A percentile compares a stretch with the other conserved stretches of the same genome.
Conservation (phyloP, 495 filamentous ascomycete genomes). For the Daldinia bambusicola region DNA sequence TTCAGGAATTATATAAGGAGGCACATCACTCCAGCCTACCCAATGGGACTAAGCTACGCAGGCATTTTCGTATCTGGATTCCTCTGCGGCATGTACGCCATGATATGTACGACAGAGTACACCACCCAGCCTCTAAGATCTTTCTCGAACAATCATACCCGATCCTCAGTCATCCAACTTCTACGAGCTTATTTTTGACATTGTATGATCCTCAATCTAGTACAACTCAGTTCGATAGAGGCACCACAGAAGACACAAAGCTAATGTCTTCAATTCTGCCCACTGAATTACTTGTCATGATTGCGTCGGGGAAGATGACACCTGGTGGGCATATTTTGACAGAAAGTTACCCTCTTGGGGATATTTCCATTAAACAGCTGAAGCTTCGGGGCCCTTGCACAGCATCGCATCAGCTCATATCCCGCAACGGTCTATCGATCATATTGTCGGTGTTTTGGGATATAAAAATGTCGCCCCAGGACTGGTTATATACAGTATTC, state of each 20-base stretch:
- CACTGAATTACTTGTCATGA: neutral
- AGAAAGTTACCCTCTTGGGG: slow-evolving; percentile 17
- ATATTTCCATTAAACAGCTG: slow-evolving; percentile 3
- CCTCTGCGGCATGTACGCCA: neutral
- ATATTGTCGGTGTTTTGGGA: slow-evolving; percentile 25
- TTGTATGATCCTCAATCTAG: slow-evolving; percentile 3
- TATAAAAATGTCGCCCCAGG: too few relatives aligned
- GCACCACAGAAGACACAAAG: too few relatives aligned
- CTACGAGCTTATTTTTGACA: slow-evolving; percentile 12
- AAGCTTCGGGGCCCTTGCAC: neutral
- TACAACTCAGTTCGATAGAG: too few relatives aligned
- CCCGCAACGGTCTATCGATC: neutral
- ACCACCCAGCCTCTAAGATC: slow-evolving; percentile 15
- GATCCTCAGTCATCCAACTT: neutral
- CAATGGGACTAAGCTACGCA: neutral
- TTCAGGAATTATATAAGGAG: slow-evolving; percentile 17
- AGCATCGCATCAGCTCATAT: slow-evolving; percentile 24
- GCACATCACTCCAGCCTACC: slow-evolving; percentile 5
- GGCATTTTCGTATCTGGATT: slow-evolving; percentile 33
- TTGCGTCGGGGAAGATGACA: slow-evolving; percentile 13
- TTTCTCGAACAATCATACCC: slow-evolving; percentile 15
- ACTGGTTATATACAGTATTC: too few relatives aligned
- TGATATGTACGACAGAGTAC: neutral
- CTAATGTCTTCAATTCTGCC: too few relatives aligned
- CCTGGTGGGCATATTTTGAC: neutral